Conservation (phyloP, 305 asterid genomes). For the Stenogyne calaminthoides region DNA sequence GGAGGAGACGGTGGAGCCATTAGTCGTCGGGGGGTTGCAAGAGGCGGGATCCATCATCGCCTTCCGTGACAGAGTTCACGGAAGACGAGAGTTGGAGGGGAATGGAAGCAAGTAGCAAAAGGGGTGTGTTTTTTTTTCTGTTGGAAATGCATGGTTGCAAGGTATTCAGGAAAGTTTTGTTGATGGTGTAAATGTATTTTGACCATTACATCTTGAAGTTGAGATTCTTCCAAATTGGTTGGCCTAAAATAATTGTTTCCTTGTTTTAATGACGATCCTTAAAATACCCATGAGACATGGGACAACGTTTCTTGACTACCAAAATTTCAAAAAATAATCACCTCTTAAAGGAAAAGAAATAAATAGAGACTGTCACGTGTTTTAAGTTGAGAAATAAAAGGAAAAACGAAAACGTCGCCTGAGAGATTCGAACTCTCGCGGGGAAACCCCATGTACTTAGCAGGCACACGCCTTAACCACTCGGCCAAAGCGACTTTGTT, state of each 20-base stretch:
- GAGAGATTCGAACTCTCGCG: conserved; percentile 99
- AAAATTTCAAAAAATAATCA: neutral
- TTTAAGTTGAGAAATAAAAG: too few species aligned
- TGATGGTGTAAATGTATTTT: conserved; percentile 29
- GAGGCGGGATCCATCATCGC: conserved; percentile 45
- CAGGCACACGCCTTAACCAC: conserved; percentile 99
- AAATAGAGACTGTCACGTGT: too few species aligned
- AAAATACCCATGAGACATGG: conserved; percentile 4
- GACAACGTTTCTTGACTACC: neutral
- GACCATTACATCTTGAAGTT: conserved; percentile 38
- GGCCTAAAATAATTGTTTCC: conserved; percentile 21
- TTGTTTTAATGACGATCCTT: conserved; percentile 22
- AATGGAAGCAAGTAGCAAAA: conserved; percentile 15
- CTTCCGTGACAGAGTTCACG: conserved; percentile 34
- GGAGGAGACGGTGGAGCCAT: conserved; percentile 45
- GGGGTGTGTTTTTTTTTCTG: conserved; percentile 24
- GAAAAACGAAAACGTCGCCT: conserved; percentile 64
- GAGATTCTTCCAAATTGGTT: conserved; percentile 29
- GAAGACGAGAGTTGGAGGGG: conserved; percentile 16
- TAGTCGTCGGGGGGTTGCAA: conserved; percentile 33
- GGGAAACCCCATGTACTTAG: conserved; percentile 99
- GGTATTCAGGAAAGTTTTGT: conserved; percentile 30
- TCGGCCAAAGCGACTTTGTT: conserved; percentile 94
- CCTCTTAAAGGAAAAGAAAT: too few species aligned
- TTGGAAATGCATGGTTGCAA: conserved; percentile 38